These are phyloP conservation scores for Moesziomyces sp. DNA, from an alignment of 1,284 basidiomycete genomes.

Conservation along the genomic window DNA sequence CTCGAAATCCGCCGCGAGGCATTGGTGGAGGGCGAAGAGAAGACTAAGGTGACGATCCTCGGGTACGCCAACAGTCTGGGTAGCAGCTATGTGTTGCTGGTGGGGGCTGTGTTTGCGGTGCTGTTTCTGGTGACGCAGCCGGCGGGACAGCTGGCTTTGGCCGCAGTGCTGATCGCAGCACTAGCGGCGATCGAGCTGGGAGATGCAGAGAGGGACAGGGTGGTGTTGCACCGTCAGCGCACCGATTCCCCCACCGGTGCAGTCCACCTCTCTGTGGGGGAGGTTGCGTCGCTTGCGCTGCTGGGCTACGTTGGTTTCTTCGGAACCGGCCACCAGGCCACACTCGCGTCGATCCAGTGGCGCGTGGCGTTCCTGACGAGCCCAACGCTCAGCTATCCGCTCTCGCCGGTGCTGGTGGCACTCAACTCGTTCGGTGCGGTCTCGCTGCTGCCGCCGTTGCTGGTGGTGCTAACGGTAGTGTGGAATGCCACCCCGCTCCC, in stretches of 20 bases:
- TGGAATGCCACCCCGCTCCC: constrained; percentile 84
- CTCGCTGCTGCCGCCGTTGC: constrained; percentile 75
- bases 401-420: constrained; percentile 80
- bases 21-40: constrained; percentile 7
- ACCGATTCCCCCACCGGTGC: background rate
- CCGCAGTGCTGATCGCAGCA: constrained; percentile 73
- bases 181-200: constrained; percentile 55
- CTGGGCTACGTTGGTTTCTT: constrained; percentile 76
- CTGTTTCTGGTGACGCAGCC: constrained; percentile 79
- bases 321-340: constrained; percentile 89
- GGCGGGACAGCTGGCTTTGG: constrained; percentile 82
- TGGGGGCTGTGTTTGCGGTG: constrained; percentile 75
- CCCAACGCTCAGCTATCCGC: constrained; percentile 77
- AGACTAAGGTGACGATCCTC: constrained; percentile 73
- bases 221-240: constrained; percentile 24
- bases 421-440: constrained; percentile 83
- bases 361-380: constrained; percentile 81
- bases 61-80: constrained; percentile 93
- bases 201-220: constrained; percentile 54
- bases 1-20: constrained; percentile 53
- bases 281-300: constrained; percentile 43
- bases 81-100: constrained; percentile 84
- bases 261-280: constrained; percentile 24
- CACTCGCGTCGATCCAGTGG: constrained; percentile 92
- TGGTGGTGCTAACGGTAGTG: constrained; percentile 78